A percentile compares a stretch with the other conserved stretches of the same genome.
phyloP scores from a whole-genome alignment of 139 green algal genomes.

The Picochlorum sp. region DNA sequence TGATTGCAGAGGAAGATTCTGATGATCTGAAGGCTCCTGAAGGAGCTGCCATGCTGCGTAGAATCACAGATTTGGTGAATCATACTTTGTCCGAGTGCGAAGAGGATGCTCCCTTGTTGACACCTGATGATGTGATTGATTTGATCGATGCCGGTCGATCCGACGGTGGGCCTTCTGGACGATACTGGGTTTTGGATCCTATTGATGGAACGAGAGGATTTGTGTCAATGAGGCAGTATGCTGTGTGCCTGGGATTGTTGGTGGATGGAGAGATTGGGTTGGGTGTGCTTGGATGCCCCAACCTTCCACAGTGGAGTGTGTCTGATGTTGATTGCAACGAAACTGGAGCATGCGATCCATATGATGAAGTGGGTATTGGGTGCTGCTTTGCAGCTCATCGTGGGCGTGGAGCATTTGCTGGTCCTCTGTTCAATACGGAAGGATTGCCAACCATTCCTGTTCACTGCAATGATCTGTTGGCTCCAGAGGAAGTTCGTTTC shows the following conservation, averaged over 20 bases:
- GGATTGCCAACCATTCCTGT: slow-evolving; percentile 21
- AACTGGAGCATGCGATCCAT: slow-evolving; percentile 24
- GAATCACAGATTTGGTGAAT: slow-evolving; percentile 88
- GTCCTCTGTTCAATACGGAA: slow-evolving; percentile 32
- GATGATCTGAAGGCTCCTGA: slow-evolving; percentile 46
- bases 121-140: slow-evolving; percentile 33
- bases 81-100: slow-evolving; percentile 10
- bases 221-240: slow-evolving; percentile 89
- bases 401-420: slow-evolving; percentile 49
- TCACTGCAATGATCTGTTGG: slow-evolving; percentile 19
- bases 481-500: slow-evolving; percentile 42
- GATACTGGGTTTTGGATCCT: slow-evolving; percentile 90
- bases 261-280: slow-evolving; percentile 63
- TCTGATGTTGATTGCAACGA: slow-evolving; percentile 44
- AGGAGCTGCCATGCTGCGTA: slow-evolving; percentile 54
- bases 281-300: slow-evolving; percentile 92
- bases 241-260: slow-evolving; percentile 85
- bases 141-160: slow-evolving; percentile 67
- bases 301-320: slow-evolving; percentile 68
- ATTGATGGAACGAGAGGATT: slow-evolving; percentile 94
- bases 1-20: slow-evolving; percentile 90
- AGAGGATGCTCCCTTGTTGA: slow-evolving; percentile 8
- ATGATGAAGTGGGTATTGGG: slow-evolving; percentile 39
- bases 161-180: slow-evolving; percentile 52
- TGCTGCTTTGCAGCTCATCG: slow-evolving; percentile 66